Conservation (phyloP, 352 stramenopile genomes). For the Phytophthora tubulina region DNA sequence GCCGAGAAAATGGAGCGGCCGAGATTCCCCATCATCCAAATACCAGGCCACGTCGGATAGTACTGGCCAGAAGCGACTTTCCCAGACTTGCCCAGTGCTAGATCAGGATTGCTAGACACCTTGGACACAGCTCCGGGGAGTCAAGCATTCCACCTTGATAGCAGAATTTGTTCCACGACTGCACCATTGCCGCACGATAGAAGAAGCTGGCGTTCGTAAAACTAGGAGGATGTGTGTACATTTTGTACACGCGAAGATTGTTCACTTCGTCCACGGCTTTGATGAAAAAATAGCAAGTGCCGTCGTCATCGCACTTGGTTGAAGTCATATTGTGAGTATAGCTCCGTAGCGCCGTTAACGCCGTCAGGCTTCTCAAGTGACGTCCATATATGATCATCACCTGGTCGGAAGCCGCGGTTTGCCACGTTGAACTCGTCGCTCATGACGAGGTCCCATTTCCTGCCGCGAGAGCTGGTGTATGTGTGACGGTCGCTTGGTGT, state of each 20-base stretch:
- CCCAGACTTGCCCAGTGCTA: neutral
- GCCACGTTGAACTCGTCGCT: slow-evolving; percentile 10
- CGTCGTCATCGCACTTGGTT: neutral
- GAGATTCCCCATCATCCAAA: slow-evolving; percentile 1
- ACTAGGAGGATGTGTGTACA: slow-evolving; percentile 1
- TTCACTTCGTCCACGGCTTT: slow-evolving; percentile 6
- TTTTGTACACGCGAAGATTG: slow-evolving; percentile 6
- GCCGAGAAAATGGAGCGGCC: slow-evolving; percentile 10
- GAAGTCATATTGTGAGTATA: slow-evolving; percentile 9
- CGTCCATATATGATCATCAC: slow-evolving; percentile 7
- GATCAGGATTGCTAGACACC: slow-evolving; percentile 1
- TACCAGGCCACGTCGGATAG: slow-evolving; percentile 1
- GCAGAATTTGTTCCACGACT: slow-evolving; percentile 10
- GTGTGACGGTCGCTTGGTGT: neutral
- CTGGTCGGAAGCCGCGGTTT: slow-evolving; percentile 12
- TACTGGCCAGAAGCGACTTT: neutral
- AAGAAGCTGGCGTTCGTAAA: slow-evolving; percentile 2
- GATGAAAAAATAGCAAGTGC: slow-evolving; percentile 1
- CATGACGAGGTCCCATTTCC: slow-evolving; percentile 4
- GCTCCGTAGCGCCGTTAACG: slow-evolving; percentile 4
- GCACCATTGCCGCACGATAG: slow-evolving; percentile 2
- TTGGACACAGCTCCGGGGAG: slow-evolving; percentile 1
- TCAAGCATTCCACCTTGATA: slow-evolving; percentile 7
- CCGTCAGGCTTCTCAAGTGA: slow-evolving; percentile 7
- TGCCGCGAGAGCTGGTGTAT: neutral